Percentiles rank a stretch among this genome's conserved stretches.
Conservation (phyloP, 352 stramenopile species). For the Pythium sukuiense region DNA sequence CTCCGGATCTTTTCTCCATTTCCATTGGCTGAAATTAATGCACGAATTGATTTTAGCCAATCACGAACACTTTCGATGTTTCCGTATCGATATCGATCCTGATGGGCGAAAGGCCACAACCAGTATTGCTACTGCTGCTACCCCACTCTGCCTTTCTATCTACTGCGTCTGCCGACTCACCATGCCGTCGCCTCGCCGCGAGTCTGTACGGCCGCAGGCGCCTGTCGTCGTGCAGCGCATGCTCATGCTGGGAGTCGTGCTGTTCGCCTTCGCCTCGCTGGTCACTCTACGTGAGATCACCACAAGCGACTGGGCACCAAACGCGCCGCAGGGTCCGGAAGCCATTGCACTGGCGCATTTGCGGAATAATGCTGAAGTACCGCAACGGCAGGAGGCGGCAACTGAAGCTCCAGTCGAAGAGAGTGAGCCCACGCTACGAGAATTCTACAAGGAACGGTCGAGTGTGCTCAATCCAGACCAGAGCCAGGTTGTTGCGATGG, state of each 20-base stretch:
- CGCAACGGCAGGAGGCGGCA: neutral
- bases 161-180: neutral
- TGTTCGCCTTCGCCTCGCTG: constrained; percentile 17
- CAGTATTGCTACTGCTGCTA: neutral
- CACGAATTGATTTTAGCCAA: constrained; percentile 1
- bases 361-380: neutral
- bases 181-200: neutral
- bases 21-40: constrained; percentile 7
- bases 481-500: constrained; percentile 47
- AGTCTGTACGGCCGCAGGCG: constrained; percentile 12
- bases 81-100: neutral
- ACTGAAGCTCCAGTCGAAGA: constrained; percentile 1
- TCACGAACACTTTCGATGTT: neutral
- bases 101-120: constrained; percentile 1
- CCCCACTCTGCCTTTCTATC: neutral
- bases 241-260: constrained; percentile 10
- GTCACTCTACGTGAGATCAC: constrained; percentile 16
- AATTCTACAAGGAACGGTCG: constrained; percentile 20
- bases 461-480: constrained; percentile 44
- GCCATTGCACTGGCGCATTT: neutral
- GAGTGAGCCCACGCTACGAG: constrained; percentile 10
- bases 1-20: constrained; percentile 10
- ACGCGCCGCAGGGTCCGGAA: neutral
- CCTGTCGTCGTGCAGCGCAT: constrained; percentile 12
- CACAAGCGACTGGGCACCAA: constrained; percentile 11